These are phyloP conservation scores for Fusarium marasasianum DNA, from an alignment of 2,329 filamentous ascomycete genomes.

Conservation along the genomic window DNA sequence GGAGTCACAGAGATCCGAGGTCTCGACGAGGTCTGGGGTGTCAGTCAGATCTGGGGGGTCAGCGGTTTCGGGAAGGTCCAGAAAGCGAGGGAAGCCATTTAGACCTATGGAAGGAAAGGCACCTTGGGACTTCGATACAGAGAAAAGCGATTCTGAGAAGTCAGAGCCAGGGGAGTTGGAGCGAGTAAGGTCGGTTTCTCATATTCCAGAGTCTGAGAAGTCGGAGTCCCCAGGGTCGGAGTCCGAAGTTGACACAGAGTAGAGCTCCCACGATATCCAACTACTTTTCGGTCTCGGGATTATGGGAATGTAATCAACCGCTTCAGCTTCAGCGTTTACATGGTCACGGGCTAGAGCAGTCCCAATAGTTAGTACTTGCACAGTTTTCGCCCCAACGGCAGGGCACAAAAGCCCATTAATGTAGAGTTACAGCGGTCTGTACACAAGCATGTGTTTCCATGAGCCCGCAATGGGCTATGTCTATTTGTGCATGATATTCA, in stretches of 20 bases:
- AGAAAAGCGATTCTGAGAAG: not conserved
- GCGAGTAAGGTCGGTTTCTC: not conserved
- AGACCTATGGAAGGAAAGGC: no score
- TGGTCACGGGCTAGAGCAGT: not conserved
- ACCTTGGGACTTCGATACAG: not conserved
- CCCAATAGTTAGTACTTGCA: not conserved
- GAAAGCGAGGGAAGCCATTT: not conserved
- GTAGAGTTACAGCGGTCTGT: not conserved
- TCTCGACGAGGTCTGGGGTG: not conserved
- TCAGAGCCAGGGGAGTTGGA: not conserved
- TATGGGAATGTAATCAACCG: not conserved
- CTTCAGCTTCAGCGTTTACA: not conserved
- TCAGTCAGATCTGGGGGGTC: not conserved
- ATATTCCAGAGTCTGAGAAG: not conserved
- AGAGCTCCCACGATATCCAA: not conserved
- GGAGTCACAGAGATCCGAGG: not conserved
- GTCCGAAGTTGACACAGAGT: conserved; percentile 9
- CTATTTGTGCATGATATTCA: conserved; percentile 41
- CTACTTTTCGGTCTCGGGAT: not conserved
- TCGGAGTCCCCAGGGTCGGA: not conserved
- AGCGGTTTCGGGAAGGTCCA: not conserved
- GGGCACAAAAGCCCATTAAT: not conserved
- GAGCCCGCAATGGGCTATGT: conserved; percentile 9
- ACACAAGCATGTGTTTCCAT: not conserved
- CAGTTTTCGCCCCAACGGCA: not conserved